Conservation (phyloP, 768 basidiomycete genomes). For the Leccinum longicurvipes region DNA sequence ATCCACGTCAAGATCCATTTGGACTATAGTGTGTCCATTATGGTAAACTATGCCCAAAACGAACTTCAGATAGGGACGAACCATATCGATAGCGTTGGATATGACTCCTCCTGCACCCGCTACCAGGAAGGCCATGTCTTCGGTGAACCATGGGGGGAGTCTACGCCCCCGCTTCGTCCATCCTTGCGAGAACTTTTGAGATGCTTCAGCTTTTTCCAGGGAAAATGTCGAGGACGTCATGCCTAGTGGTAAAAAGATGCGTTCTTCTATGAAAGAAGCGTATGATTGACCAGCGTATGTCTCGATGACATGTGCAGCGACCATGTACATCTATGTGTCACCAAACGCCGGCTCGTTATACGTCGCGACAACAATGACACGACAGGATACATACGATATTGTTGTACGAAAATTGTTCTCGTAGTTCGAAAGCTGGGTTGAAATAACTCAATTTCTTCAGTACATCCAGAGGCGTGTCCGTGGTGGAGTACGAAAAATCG, state of each 20-base stretch:
- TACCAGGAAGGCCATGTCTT: conserved; percentile 16
- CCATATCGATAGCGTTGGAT: conserved; percentile 42
- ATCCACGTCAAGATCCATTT: conserved; percentile 39
- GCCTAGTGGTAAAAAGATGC: conserved; percentile 39
- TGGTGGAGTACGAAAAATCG: conserved; percentile 30
- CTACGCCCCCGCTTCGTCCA: conserved; percentile 34
- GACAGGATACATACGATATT: conserved; percentile 29
- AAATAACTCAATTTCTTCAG: conserved; percentile 30
- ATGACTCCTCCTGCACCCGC: conserved; percentile 45
- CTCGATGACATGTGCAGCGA: conserved; percentile 33
- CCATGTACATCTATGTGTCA: conserved; percentile 37
- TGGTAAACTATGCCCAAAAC: conserved; percentile 20
- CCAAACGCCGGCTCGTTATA: neutral
- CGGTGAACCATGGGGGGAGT: conserved; percentile 32
- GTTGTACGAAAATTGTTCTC: conserved; percentile 38
- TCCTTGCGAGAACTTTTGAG: conserved; percentile 32
- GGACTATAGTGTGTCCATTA: neutral
- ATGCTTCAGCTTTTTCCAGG: conserved; percentile 28
- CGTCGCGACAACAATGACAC: neutral
- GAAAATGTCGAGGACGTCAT: conserved; percentile 42
- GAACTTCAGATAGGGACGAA: conserved; percentile 13
- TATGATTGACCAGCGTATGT: conserved; percentile 33
- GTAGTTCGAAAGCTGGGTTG: conserved; percentile 33
- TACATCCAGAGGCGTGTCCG: conserved; percentile 25
- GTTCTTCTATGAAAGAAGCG: conserved; percentile 39